Evolutionary conservation across 208 protist genomes (phyloP).

Genomic region (Leishmania gerbilli): DNA sequence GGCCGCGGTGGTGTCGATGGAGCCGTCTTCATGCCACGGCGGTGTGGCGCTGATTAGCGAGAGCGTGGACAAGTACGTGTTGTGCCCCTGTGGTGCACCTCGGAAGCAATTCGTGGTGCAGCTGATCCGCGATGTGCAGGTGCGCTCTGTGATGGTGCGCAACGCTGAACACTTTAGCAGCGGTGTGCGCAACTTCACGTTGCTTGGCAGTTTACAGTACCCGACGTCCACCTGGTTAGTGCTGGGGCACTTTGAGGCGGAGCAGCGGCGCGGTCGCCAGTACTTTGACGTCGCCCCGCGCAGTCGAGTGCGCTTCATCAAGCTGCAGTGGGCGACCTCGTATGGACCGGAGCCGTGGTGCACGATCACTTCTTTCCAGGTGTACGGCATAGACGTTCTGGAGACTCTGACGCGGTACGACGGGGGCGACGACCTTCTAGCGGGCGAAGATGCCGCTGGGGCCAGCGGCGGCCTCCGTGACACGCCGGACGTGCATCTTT

Average conservation of each 20-base stretch:
- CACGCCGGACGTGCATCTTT: background rate
- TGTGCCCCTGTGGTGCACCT: constrained; percentile 14
- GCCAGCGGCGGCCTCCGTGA: background rate
- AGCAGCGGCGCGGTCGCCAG: constrained; percentile 9
- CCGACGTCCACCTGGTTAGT: constrained; percentile 16
- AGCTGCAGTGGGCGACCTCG: constrained; percentile 20
- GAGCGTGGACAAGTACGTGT: constrained; percentile 14
- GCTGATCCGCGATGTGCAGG: constrained; percentile 19
- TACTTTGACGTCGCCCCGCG: constrained; percentile 12
- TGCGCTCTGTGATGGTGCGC: constrained; percentile 19
- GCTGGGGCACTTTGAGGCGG: constrained; percentile 13
- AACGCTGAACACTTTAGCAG: constrained; percentile 21
- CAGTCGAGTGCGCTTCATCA: constrained; percentile 7
- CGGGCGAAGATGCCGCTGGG: too few species aligned
- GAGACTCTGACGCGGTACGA: constrained; percentile 17
- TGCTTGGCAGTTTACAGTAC: constrained; percentile 18
- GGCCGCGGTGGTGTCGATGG: constrained; percentile 8
- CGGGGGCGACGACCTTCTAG: background rate
- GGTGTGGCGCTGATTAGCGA: constrained; percentile 15
- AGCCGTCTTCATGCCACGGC: constrained; percentile 19
- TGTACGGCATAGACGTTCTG: constrained; percentile 15
- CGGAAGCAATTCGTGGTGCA: constrained; percentile 17
- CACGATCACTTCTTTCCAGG: constrained; percentile 18
- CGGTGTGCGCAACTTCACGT: constrained; percentile 23
- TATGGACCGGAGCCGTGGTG: constrained; percentile 19